phyloP scores from a whole-genome alignment of 495 filamentous ascomycete species.

The Monascus purpureus region DNA sequence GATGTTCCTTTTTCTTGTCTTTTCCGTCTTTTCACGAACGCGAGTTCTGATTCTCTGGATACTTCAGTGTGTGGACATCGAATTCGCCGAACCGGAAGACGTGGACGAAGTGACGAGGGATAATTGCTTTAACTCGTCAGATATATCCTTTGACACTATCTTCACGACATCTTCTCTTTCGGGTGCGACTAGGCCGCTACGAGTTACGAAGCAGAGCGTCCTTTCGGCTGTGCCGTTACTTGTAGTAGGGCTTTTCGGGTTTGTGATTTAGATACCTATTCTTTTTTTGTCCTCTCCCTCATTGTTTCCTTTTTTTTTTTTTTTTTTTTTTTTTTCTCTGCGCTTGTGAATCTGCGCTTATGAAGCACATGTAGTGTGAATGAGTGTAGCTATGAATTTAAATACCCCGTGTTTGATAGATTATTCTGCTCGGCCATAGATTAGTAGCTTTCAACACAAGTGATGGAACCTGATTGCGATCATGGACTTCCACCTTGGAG shows the following conservation, averaged over 20 bases:
- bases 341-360: neutral
- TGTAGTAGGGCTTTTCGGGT: slow-evolving; percentile 10
- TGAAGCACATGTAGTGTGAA: too few species aligned
- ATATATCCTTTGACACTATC: slow-evolving; percentile 60
- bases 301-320: too few species aligned
- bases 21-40: neutral
- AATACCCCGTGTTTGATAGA: too few species aligned
- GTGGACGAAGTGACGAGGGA: slow-evolving; percentile 55
- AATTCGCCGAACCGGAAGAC: slow-evolving; percentile 63
- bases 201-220: slow-evolving; percentile 1
- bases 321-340: neutral
- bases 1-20: slow-evolving; percentile 6
- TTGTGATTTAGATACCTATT: slow-evolving; percentile 13
- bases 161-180: slow-evolving; percentile 52
- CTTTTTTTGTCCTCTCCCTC: too few species aligned
- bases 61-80: slow-evolving; percentile 75
- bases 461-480: too few species aligned
- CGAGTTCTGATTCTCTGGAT: neutral
- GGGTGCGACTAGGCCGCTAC: slow-evolving; percentile 20
- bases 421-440: too few species aligned
- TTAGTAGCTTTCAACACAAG: too few species aligned
- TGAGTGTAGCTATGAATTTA: too few species aligned
- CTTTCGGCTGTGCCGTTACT: slow-evolving; percentile 12
- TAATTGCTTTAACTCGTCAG: slow-evolving; percentile 75
- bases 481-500: too few species aligned